Base-by-base conservation (phyloP, 179 eudicot species). In the Gypsophila paniculata region DNA sequence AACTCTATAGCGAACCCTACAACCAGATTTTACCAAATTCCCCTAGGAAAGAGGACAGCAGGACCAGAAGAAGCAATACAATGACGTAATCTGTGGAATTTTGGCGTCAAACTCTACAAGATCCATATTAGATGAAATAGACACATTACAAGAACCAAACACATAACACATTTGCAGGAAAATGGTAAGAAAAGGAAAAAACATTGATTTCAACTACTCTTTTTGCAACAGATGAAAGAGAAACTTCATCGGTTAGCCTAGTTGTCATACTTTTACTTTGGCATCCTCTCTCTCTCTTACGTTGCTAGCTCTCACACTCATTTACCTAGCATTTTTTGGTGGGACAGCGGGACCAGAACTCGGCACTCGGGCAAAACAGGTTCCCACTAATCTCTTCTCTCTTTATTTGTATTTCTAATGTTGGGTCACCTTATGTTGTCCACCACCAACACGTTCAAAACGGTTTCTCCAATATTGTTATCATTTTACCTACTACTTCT, bases 111-210 rank as follows among this genome's bases (percentile, higher is more conserved):
- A 17, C 44, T 17, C 42, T 62, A 21, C 19, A 34, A n/a, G 46
- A 36, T 44, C 46, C 66, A 13, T 17, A 62, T 62, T 6, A 34
- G 10, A 1, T 61, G 38, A 29, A 61, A 62, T 32, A 17, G 21
- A 62, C 66, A 62, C 66, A 62, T 62, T 62, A 10, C 48, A 32
- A 12, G 34, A 25, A 59, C 15, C 63, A 59, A 26, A 11, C 63
- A 52, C 44, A 32, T 13, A 23, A 61, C 39, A 32, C 39, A 6
- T 8, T 6, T 61, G 7, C n/a, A 14, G n/a, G 65, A 60, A 52
- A 52, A 52, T 21, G 5, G 19, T 3, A 52, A 52, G 21, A n/a
- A 17, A 52, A 15, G 21, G 21, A 52, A 18, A 29, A 1, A 52
- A 48, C 19, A 3, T 52, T 52, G 19, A 52, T 15, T 52, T 15